Evolutionary conservation across 345 rosid species (phyloP), one percentile per base, ranked within the genome.

Genomic region (Pugionium cornutum): DNA sequence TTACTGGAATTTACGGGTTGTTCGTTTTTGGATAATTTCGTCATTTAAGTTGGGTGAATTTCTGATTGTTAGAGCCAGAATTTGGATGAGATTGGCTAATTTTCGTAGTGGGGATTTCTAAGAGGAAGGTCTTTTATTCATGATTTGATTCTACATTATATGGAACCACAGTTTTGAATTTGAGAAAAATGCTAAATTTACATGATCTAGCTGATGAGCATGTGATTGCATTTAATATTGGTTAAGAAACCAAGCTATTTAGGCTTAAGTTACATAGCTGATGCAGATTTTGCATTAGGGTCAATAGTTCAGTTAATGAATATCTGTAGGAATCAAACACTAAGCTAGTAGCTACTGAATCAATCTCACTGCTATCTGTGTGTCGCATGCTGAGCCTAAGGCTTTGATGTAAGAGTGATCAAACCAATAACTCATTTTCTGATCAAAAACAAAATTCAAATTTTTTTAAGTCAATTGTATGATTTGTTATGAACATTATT

Each of bases 181-280:
- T 18, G 18, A 18, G 0, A 1, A 10, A 49, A 56, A 29, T 54
- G 40, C 46, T 56, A 8, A 25, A 68, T 57, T 45, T 28, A 27
- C 25, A 45, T 56, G 64, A 45, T 47, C 7, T 44, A 34, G 37
- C 53, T 54, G 53, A 33, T 66, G 45, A 11, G 46, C 33, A 27
- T 56, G 48, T 37, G 49, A 58, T 44, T 60, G n/a, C 31, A 40
- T 27, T 44, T 4, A 45, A 27, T n/a, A 8, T 44, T 27, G 47
- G 33, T 29, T 56, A 29, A 29, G 25, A 46, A 37, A 45, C 34
- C 29, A 33, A 32, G 35, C 42, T 5, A 64, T 29, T 51, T 6
- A 51, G 32, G 32, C 40, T 40, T 30, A 9, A 2, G 10, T 63
- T 42, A 9, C 69, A 43, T 42, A 39, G 31, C 10, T 45, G 37